Percentiles rank a stretch among this genome's conserved stretches.
Conservation (phyloP, 306 rosid species). For the Gillenia trifoliata region DNA sequence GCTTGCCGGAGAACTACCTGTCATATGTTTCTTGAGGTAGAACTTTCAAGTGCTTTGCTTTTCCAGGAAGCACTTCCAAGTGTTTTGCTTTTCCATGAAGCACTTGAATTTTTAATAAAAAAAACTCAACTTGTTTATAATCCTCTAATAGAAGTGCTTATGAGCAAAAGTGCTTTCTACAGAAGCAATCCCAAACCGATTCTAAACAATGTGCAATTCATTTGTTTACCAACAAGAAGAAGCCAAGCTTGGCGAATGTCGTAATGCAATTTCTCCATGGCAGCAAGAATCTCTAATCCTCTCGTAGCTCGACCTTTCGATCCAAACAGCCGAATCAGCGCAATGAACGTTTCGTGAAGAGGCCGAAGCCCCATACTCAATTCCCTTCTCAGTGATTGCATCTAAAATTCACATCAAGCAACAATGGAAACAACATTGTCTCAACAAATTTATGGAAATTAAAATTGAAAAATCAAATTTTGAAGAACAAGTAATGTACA, state of each 20-base stretch:
- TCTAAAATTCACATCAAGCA: slow-evolving; percentile 26
- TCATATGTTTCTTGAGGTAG: no score
- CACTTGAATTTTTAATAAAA: no score
- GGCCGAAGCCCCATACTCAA: slow-evolving; percentile 88
- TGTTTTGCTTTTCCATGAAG: no score
- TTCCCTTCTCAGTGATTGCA: slow-evolving; percentile 81
- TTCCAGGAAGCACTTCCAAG: no score
- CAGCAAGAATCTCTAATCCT: slow-evolving; percentile 75
- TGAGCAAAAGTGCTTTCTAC: no score
- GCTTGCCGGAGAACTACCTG: no score
- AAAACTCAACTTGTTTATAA: no score
- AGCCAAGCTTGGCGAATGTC: slow-evolving; percentile 91
- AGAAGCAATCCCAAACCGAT: no score
- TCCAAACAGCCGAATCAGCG: slow-evolving; percentile 71
- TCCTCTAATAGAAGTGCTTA: no score
- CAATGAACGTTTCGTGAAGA: slow-evolving; percentile 75
- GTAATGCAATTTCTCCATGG: slow-evolving; percentile 75
- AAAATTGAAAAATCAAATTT: neutral
- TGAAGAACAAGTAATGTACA: neutral
- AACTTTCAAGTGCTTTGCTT: no score
- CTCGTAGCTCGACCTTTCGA: slow-evolving; percentile 57
- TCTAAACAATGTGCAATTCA: neutral
- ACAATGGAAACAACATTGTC: neutral
- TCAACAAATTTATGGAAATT: neutral
- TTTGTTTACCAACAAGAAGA: slow-evolving; percentile 52